These are phyloP conservation scores for Entelexis paramagnoliae DNA, from an alignment of 1,139 yeast genomes.

Conservation along the genomic window DNA sequence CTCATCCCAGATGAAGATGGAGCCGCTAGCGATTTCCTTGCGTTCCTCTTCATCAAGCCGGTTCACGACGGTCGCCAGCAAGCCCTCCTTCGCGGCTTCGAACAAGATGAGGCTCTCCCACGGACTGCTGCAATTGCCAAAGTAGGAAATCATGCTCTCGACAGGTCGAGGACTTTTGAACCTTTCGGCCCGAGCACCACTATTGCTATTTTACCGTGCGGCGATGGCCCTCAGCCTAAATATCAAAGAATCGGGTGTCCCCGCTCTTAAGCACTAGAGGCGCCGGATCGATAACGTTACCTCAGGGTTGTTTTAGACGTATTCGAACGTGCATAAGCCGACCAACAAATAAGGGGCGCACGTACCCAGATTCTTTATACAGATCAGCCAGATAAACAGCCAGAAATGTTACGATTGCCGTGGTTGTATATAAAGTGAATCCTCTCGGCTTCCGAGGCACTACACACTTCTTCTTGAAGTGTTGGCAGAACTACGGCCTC, in stretches of 20 bases:
- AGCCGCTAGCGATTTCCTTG: slow-evolving; percentile 44
- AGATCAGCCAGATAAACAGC: no score
- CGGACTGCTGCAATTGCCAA: slow-evolving; percentile 47
- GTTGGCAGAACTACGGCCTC: no score
- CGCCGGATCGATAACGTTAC: background rate
- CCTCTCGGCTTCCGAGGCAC: no score
- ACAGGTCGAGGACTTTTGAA: background rate
- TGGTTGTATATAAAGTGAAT: no score
- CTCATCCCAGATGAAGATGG: slow-evolving; percentile 64
- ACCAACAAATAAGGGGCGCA: background rate
- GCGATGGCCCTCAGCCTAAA: no score
- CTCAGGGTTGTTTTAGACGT: background rate
- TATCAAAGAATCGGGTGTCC: background rate
- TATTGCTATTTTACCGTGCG: no score
- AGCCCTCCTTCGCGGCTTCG: slow-evolving; percentile 51
- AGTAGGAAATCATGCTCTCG: slow-evolving; percentile 45
- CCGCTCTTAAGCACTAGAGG: background rate
- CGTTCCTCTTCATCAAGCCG: slow-evolving; percentile 53
- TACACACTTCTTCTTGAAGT: no score
- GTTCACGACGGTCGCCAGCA: slow-evolving; percentile 50
- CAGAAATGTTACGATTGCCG: no score
- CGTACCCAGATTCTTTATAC: background rate
- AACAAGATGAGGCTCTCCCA: slow-evolving; percentile 54
- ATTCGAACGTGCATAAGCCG: background rate
- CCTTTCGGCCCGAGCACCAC: no score